Evolutionary conservation across 495 filamentous ascomycete genomes (phyloP).

Genomic region (Lasiosphaeriaceae sp.): DNA sequence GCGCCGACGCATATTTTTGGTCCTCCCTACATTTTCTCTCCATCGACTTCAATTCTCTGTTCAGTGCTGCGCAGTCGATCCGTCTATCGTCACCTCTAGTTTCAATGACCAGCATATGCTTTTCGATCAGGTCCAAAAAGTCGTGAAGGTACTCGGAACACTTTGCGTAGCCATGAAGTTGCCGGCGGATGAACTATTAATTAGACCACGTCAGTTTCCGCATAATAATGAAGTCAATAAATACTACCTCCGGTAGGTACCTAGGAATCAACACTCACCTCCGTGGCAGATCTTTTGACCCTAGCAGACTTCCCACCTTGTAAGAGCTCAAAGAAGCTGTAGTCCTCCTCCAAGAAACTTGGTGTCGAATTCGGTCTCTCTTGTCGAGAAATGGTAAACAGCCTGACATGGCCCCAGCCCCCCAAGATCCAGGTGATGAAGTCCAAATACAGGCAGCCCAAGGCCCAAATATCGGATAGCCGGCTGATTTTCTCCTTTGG

Average conservation of each 20-base stretch:
- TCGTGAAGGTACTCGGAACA: neutral
- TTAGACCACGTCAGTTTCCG: neutral
- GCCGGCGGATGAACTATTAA: neutral
- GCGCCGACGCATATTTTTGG: neutral
- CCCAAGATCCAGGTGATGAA: neutral
- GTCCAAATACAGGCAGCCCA: neutral
- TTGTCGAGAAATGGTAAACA: neutral
- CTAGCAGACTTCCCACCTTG: neutral
- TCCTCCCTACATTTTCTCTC: neutral
- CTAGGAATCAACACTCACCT: neutral
- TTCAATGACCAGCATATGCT: neutral
- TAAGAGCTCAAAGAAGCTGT: neutral
- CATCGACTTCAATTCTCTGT: neutral
- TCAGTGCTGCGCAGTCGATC: neutral
- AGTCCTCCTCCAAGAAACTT: neutral
- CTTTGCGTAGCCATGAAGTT: neutral
- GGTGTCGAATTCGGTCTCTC: neutral
- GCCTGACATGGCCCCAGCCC: neutral
- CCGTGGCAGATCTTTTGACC: neutral
- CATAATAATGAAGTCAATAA: no score
- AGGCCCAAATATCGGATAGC: neutral
- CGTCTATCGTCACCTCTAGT: neutral
- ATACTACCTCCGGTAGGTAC: neutral
- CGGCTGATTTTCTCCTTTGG: neutral
- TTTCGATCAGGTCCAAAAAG: neutral